Evolutionary conservation across 2,329 filamentous ascomycete species (phyloP), one percentile per base, ranked within the genome.

Genomic region (Monilinia fructicola): DNA sequence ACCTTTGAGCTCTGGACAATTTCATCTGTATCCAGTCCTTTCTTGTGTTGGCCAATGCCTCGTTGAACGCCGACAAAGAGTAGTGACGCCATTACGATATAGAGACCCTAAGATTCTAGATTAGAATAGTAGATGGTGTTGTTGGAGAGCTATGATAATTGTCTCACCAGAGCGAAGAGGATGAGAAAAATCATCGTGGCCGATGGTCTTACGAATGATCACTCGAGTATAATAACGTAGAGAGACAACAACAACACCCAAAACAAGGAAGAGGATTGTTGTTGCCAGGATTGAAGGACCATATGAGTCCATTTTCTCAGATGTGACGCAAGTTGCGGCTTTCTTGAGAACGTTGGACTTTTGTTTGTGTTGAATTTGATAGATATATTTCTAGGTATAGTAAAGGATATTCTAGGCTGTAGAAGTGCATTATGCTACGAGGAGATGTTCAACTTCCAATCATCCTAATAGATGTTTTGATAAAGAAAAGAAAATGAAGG

Each of bases 111-210:
- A 42, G 26, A 16, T 10, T 6, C 28, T 21, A 26, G 12, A 31
- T 62, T 35, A 61, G 56, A 26, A 61, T 46, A 28, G 26, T 10
- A 44, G 26, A 35, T 21, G 21, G 4, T 40, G 31, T 4, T 21
- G 26, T 9, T 0, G 7, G 35, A 42, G 18, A 11, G 11, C 6
- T 35, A 35, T 35, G 31, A 11, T 38, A 1, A n/a, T n/a, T n/a
- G n/a, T 23, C 11, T 53, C 54, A 66, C 64, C 11, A 66, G 28
- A 42, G 64, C 48, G 14, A 40, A 52, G 28, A 66, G 55, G 14
- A 66, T 62, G 23, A 66, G 56, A 40, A 61, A 61, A 44, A 54
- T 66, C 64, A 50, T 66, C 64, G 48, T 61, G 46, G 14, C 64
- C 64, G 16, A 66, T 66, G 38, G 53, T 44, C 12, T 62, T 66